Percentiles rank a stretch among this genome's conserved stretches.
Conservation (phyloP, 208 protist genomes). For the Leishmania arabica region DNA sequence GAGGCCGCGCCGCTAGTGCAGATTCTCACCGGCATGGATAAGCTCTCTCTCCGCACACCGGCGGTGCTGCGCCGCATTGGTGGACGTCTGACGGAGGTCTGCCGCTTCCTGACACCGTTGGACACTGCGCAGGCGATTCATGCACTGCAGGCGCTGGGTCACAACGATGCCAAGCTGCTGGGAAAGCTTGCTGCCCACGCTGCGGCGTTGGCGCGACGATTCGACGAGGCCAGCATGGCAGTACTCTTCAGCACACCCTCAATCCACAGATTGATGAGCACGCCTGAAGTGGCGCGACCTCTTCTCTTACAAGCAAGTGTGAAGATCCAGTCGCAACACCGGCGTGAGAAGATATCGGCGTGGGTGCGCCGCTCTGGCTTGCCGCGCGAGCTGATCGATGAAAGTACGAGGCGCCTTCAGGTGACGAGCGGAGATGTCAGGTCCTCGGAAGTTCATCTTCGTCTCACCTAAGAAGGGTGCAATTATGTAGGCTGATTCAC, state of each 20-base stretch:
- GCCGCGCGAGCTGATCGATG: conserved; percentile 52
- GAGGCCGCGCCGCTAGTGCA: conserved; percentile 73
- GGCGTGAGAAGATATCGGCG: conserved; percentile 58
- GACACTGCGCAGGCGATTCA: conserved; percentile 68
- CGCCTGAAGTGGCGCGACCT: conserved; percentile 54
- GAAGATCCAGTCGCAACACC: conserved; percentile 45
- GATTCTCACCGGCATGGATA: conserved; percentile 56
- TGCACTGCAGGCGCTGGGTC: conserved; percentile 65
- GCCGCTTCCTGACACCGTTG: conserved; percentile 59
- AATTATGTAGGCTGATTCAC: background rate
- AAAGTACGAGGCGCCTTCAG: conserved; percentile 23
- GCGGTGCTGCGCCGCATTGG: conserved; percentile 42
- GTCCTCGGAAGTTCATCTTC: conserved; percentile 3
- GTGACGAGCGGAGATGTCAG: background rate
- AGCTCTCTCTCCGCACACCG: conserved; percentile 62
- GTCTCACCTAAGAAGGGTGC: conserved; percentile 14
- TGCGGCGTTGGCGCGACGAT: conserved; percentile 40
- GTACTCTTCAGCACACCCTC: conserved; percentile 68
- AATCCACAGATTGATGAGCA: conserved; percentile 64
- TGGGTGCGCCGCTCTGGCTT: conserved; percentile 51
- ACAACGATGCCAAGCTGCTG: conserved; percentile 55
- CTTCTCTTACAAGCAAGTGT: conserved; percentile 58
- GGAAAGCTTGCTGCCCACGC: conserved; percentile 56
- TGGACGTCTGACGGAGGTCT: conserved; percentile 43
- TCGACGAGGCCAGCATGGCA: conserved; percentile 65